phyloP scores from a whole-genome alignment of 2,329 filamentous ascomycete species.

The Hymenoscyphus albidus region DNA sequence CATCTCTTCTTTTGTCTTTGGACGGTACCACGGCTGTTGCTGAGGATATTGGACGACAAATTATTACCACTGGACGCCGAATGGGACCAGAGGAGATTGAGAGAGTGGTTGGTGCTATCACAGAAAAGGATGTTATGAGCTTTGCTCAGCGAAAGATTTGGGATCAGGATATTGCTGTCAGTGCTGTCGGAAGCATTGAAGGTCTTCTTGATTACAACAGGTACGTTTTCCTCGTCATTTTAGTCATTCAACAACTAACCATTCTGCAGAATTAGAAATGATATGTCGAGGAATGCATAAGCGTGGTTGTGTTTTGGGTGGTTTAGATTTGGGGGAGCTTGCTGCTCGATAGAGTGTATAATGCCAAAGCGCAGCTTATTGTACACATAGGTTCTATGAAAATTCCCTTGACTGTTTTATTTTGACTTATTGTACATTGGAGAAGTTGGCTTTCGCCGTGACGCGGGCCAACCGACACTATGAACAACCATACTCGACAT shows the following conservation, averaged over 20 bases:
- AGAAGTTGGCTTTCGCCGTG: too few relatives aligned
- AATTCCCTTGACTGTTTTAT: constrained; percentile 12
- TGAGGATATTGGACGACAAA: constrained; percentile 97
- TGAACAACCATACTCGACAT: too few relatives aligned
- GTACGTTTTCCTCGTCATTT: constrained; percentile 4
- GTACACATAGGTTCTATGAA: constrained; percentile 34
- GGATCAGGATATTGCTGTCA: constrained; percentile 95
- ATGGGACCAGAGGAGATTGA: constrained; percentile 93
- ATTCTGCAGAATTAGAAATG: constrained; percentile 62
- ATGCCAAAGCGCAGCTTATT: constrained; percentile 32
- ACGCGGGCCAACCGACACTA: too few relatives aligned
- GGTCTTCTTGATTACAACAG: constrained; percentile 41
- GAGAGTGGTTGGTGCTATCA: constrained; percentile 81
- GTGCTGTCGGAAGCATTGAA: constrained; percentile 90
- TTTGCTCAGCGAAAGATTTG: constrained; percentile 94
- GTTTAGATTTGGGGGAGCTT: constrained; percentile 17
- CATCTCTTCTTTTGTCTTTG: constrained; percentile 91
- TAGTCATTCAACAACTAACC: constrained; percentile 4
- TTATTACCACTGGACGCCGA: constrained; percentile 92
- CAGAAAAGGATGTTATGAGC: constrained; percentile 94
- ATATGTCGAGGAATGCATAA: constrained; percentile 37
- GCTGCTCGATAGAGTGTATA: constrained; percentile 34
- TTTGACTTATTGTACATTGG: neutral
- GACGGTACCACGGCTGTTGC: constrained; percentile 96
- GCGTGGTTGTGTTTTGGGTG: neutral